phyloP scores from a whole-genome alignment of 345 rosid genomes.

The Microcos paniculata region DNA sequence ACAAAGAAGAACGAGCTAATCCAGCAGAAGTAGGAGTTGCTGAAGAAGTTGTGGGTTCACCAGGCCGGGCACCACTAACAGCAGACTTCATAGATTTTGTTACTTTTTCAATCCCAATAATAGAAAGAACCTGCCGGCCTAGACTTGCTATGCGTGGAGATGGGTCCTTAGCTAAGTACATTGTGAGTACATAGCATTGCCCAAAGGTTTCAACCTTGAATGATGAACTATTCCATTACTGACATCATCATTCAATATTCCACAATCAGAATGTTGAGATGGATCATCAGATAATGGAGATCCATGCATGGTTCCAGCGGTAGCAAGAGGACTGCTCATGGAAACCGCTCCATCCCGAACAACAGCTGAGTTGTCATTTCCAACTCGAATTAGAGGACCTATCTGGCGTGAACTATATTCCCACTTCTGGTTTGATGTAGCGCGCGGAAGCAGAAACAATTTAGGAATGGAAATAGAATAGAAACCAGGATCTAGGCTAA shows the following conservation, averaged over 20 bases:
- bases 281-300: constrained; percentile 98
- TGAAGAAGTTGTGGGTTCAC: constrained; percentile 54
- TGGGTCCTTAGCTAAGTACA: constrained; percentile 95
- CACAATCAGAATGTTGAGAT: constrained; percentile 92
- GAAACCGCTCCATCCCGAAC: constrained; percentile 75
- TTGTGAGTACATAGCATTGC: constrained; percentile 70
- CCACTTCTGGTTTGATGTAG: too few species aligned
- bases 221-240: constrained; percentile 74
- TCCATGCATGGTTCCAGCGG: constrained; percentile 88
- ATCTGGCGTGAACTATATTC: constrained; percentile 71
- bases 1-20: constrained; percentile 88
- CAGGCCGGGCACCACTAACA: constrained; percentile 41
- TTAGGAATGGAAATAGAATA: too few species aligned
- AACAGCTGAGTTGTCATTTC: constrained; percentile 59
- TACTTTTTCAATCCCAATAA: constrained; percentile 93
- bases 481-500: too few species aligned
- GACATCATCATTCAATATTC: constrained; percentile 65
- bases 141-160: constrained; percentile 85
- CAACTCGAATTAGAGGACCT: constrained; percentile 72
- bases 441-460: too few species aligned
- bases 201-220: constrained; percentile 66
- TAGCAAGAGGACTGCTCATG: constrained; percentile 79
- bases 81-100: constrained; percentile 57
- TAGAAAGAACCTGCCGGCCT: constrained; percentile 76
- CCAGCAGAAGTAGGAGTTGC: constrained; percentile 65